phyloP scores from a whole-genome alignment of 352 stramenopile genomes.

The Phytophthora fragariaefolia region DNA sequence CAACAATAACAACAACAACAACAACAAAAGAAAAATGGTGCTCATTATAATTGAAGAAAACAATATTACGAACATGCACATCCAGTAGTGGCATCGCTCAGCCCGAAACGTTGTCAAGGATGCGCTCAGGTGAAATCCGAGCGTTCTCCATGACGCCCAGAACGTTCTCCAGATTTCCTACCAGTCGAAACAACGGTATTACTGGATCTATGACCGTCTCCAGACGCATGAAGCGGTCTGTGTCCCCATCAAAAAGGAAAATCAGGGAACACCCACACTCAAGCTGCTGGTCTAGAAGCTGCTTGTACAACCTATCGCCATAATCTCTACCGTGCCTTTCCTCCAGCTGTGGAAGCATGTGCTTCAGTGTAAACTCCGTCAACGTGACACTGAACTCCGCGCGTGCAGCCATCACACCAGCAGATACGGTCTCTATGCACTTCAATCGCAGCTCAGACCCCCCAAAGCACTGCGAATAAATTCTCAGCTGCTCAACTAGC shows the following conservation, averaged over 20 bases:
- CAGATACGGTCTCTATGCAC: constrained; percentile 1
- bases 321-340: not conserved
- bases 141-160: not conserved
- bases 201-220: constrained; percentile 7
- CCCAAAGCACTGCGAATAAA: constrained; percentile 9
- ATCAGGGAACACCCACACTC: not conserved
- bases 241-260: constrained; percentile 15
- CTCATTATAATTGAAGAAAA: no score
- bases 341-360: constrained; percentile 3
- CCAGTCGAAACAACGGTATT: not conserved
- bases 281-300: constrained; percentile 6
- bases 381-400: constrained; percentile 6
- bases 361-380: constrained; percentile 11
- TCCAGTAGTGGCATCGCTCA: no score
- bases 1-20: no score
- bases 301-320: not conserved
- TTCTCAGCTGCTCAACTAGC: constrained; percentile 10
- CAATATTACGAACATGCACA: no score
- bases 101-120: not conserved
- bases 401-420: not conserved
- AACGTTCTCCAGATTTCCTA: not conserved
- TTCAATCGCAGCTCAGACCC: not conserved
- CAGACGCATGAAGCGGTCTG: not conserved
- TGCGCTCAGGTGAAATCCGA: not conserved
- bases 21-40: no score